phyloP scores from a whole-genome alignment of 2,329 filamentous ascomycete species.

The Helotiales sp. region DNA sequence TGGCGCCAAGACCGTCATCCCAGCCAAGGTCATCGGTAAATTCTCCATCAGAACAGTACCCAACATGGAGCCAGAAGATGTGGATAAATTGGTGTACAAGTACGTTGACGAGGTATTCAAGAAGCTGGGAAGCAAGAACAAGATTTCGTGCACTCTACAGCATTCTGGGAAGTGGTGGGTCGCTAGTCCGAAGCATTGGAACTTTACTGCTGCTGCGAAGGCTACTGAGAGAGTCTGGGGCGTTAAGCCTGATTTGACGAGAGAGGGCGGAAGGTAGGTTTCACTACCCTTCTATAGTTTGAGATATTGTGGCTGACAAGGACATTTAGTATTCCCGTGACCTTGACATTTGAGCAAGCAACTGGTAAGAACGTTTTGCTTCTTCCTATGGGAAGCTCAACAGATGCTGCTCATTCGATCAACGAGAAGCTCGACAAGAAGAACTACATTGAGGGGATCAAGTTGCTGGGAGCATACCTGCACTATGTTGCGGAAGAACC shows the following conservation, averaged over 20 bases:
- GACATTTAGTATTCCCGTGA: constrained; percentile 81
- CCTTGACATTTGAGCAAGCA: constrained; percentile 94
- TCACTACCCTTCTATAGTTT: neutral
- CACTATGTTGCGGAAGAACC: constrained; percentile 95
- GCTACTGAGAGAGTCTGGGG: constrained; percentile 96
- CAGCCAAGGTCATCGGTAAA: constrained; percentile 96
- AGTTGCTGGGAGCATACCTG: constrained; percentile 90
- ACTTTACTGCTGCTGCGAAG: constrained; percentile 92
- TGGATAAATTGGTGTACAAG: constrained; percentile 82
- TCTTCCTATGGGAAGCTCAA: constrained; percentile 95
- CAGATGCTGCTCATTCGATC: constrained; percentile 94
- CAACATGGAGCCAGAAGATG: constrained; percentile 91
- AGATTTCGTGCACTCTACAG: constrained; percentile 74
- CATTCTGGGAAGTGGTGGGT: constrained; percentile 99
- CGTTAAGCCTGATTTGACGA: constrained; percentile 89
- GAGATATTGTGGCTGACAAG: constrained; percentile 3
- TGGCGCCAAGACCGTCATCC: constrained; percentile 97
- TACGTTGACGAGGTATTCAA: constrained; percentile 83
- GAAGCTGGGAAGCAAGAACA: constrained; percentile 91
- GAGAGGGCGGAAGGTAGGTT: constrained; percentile 83
- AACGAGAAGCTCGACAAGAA: constrained; percentile 97
- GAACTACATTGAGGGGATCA: constrained; percentile 98
- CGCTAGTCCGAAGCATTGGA: constrained; percentile 97
- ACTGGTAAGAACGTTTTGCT: constrained; percentile 97
- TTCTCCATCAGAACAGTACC: constrained; percentile 98